Percentiles rank a stretch among this genome's conserved stretches.
phyloP scores from a whole-genome alignment of 2,329 filamentous ascomycete genomes.

The Cladosporium sp. region DNA sequence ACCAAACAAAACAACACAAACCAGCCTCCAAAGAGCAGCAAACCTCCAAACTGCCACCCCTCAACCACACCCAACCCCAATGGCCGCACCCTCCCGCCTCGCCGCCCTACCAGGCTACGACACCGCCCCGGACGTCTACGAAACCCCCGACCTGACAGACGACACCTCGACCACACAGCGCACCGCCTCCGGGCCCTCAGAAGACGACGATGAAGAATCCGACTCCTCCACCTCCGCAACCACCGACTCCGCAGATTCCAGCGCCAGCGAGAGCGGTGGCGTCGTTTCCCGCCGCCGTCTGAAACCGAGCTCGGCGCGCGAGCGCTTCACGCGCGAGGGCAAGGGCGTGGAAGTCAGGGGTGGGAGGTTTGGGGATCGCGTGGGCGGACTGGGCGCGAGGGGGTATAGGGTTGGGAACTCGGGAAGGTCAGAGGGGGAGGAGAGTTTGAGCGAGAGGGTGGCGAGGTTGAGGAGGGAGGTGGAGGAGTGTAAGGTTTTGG shows the following conservation, averaged over 20 bases:
- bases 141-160: slow-evolving; percentile 88
- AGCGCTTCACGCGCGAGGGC: slow-evolving; percentile 57
- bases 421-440: slow-evolving; percentile 52
- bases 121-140: slow-evolving; percentile 90
- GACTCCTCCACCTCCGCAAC: slow-evolving; percentile 29
- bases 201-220: slow-evolving; percentile 9
- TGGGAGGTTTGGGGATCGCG: slow-evolving; percentile 81
- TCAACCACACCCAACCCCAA: background rate
- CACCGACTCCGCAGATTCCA: slow-evolving; percentile 40
- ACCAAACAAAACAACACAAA: too few species aligned
- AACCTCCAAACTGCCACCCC: too few species aligned
- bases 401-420: slow-evolving; percentile 64
- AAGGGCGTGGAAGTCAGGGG: slow-evolving; percentile 67
- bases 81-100: slow-evolving; percentile 18
- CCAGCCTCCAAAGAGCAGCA: too few species aligned
- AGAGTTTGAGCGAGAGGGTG: slow-evolving; percentile 73
- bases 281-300: slow-evolving; percentile 71
- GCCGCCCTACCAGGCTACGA: slow-evolving; percentile 45
- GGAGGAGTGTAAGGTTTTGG: slow-evolving; percentile 50
- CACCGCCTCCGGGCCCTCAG: slow-evolving; percentile 11
- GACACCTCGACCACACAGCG: slow-evolving; percentile 58
- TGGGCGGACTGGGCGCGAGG: slow-evolving; percentile 49
- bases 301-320: slow-evolving; percentile 73
- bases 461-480: slow-evolving; percentile 79
- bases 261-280: slow-evolving; percentile 47